A percentile compares a stretch with the other conserved stretches of the same genome.
Evolutionary conservation across 2,329 filamentous ascomycete genomes (phyloP).

Genomic region (Cladosporium sp.): DNA sequence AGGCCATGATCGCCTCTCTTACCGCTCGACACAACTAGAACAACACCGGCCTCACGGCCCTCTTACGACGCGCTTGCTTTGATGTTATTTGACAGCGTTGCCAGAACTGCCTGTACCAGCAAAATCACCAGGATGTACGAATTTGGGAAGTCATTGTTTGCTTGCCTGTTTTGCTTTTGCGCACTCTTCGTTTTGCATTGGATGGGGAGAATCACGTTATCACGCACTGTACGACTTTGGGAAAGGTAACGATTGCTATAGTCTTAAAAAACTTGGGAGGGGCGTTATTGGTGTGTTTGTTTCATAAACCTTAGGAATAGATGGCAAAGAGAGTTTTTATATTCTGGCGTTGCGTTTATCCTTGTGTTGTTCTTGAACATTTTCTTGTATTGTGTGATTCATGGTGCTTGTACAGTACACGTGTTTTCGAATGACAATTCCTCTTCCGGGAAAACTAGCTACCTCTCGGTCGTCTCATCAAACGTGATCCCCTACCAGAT

Average conservation of each 20-base stretch:
- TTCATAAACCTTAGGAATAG: neutral
- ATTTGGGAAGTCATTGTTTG: neutral
- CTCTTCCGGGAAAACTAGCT: too few relatives aligned
- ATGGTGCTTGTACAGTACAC: too few relatives aligned
- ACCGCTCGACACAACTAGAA: neutral
- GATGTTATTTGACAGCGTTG: neutral
- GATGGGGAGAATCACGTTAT: neutral
- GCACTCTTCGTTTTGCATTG: neutral
- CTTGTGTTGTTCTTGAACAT: neutral
- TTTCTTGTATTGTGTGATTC: neutral
- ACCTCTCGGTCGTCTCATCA: too few relatives aligned
- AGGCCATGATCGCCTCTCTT: neutral
- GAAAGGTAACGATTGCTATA: neutral
- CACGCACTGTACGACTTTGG: conserved; percentile 3
- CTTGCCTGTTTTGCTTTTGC: neutral
- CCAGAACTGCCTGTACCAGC: neutral
- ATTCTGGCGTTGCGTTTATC: neutral
- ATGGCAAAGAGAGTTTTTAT: neutral
- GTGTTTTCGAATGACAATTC: too few relatives aligned
- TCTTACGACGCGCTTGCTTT: neutral
- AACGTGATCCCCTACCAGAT: too few relatives aligned
- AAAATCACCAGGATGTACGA: neutral
- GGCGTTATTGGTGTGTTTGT: neutral
- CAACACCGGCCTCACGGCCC: neutral
- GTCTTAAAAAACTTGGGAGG: neutral